Percentiles rank a stretch among this genome's conserved stretches.
phyloP scores from a whole-genome alignment of 108 stramenopile species.

The Skeletonema potamos region DNA sequence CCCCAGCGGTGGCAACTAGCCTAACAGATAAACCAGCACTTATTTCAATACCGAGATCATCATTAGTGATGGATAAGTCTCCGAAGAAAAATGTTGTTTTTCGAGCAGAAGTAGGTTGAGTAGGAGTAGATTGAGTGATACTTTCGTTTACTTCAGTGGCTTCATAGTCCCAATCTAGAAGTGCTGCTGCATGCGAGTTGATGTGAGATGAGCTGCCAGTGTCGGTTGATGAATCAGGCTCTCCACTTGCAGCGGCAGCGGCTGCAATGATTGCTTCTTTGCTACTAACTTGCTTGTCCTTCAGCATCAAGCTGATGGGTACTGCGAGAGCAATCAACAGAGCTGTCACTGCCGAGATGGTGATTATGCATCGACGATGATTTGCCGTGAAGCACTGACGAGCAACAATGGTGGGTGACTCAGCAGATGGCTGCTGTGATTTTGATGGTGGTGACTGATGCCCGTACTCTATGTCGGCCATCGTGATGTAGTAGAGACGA shows the following conservation, averaged over 20 bases:
- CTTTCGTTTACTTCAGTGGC: neutral
- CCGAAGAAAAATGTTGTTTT: neutral
- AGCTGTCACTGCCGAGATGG: neutral
- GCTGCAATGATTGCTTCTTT: neutral
- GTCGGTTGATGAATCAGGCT: too few relatives aligned
- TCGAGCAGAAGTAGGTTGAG: neutral
- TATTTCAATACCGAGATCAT: neutral
- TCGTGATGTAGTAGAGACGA: too few relatives aligned
- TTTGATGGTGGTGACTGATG: too few relatives aligned
- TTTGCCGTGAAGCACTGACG: neutral
- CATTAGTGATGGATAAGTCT: neutral
- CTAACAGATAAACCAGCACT: neutral
- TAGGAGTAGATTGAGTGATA: neutral
- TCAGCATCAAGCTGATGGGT: neutral
- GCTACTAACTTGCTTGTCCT: neutral
- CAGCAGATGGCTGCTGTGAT: too few relatives aligned
- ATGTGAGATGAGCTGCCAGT: neutral
- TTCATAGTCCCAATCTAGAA: neutral
- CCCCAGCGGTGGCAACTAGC: neutral
- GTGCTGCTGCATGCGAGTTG: neutral
- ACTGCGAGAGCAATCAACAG: neutral
- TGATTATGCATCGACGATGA: neutral
- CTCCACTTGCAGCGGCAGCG: neutral
- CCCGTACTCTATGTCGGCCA: too few relatives aligned
- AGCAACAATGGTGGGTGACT: too few relatives aligned